phyloP scores from a whole-genome alignment of 306 rosid genomes.

The Cucurbita ficifolia region DNA sequence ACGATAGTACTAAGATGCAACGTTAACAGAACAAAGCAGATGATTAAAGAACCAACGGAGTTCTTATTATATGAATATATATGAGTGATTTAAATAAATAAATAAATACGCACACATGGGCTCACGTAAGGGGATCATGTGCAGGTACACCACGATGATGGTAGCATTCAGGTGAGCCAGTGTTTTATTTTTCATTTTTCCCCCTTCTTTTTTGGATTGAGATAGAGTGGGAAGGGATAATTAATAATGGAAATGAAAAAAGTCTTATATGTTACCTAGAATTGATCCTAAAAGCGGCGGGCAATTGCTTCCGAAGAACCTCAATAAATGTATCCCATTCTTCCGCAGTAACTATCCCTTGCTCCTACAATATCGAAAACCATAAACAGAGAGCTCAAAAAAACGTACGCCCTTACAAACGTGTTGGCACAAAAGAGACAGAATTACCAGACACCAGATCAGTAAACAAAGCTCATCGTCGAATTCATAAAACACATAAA shows the following conservation, averaged over 20 bases:
- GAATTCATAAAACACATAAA: background rate
- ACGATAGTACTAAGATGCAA: background rate
- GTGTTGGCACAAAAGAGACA: background rate
- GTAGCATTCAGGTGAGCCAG: background rate
- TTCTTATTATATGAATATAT: background rate
- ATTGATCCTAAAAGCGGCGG: slow-evolving; percentile 79
- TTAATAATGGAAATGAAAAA: background rate
- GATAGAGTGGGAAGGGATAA: background rate
- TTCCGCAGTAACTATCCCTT: slow-evolving; percentile 33
- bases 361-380: slow-evolving; percentile 27
- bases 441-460: background rate
- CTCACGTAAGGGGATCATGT: background rate
- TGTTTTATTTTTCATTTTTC: background rate
- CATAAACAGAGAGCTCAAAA: background rate
- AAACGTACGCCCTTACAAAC: background rate
- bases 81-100: background rate
- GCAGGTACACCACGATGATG: background rate
- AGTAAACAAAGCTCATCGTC: background rate
- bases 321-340: slow-evolving; percentile 70
- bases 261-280: slow-evolving; percentile 36
- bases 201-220: background rate
- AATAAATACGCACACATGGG: background rate
- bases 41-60: background rate
- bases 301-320: slow-evolving; percentile 73
- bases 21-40: background rate